phyloP scores from a whole-genome alignment of 2,329 filamentous ascomycete species.

The Cladorrhinum sp. region DNA sequence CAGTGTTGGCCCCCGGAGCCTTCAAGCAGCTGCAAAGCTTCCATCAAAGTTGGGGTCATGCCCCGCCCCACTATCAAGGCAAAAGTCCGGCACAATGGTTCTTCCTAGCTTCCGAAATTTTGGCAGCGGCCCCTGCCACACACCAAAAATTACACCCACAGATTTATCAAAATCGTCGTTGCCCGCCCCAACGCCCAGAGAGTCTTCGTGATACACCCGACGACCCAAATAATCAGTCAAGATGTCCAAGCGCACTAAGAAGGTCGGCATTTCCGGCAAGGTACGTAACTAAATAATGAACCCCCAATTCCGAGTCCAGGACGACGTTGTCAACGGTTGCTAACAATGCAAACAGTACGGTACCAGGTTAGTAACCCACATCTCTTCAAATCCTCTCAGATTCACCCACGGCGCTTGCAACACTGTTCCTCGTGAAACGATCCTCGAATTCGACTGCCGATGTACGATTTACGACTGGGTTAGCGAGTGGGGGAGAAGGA shows the following conservation, averaged over 20 bases:
- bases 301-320: not conserved
- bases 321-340: not conserved
- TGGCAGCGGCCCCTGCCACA: slow-evolving; percentile 22
- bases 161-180: slow-evolving; percentile 29
- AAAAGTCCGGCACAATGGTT: slow-evolving; percentile 27
- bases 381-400: slow-evolving; percentile 30
- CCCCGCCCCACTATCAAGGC: slow-evolving; percentile 18
- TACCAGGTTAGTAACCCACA: slow-evolving; percentile 67
- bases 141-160: slow-evolving; percentile 28
- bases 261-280: slow-evolving; percentile 95
- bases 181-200: slow-evolving; percentile 24
- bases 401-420: slow-evolving; percentile 17
- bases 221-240: slow-evolving; percentile 49
- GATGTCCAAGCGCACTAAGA: slow-evolving; percentile 96
- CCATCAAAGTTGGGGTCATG: slow-evolving; percentile 7
- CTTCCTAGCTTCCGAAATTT: slow-evolving; percentile 22
- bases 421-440: not conserved
- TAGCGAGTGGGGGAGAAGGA: not conserved
- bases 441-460: not conserved
- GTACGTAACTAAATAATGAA: slow-evolving; percentile 25
- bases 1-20: not conserved
- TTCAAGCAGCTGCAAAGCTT: not conserved
- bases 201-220: slow-evolving; percentile 26
- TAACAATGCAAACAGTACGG: slow-evolving; percentile 64
- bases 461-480: not conserved